Evolutionary conservation across 768 basidiomycete species (phyloP), one percentile per base, ranked within the genome.

Genomic region (Tulasnella sp.): DNA sequence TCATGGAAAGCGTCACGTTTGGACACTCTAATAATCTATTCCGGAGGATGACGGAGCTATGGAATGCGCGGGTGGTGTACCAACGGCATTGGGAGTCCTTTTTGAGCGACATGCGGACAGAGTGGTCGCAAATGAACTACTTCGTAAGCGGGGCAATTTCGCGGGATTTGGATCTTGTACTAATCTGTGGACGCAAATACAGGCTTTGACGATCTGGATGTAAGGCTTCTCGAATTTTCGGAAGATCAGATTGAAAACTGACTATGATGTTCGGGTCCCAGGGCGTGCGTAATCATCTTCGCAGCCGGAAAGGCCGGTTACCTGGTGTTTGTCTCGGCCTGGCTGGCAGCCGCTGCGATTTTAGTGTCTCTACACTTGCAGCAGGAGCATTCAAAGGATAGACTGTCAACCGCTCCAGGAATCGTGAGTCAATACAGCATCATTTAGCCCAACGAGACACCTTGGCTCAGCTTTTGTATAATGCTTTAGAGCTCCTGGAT

Each of bases 41-140:
- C 69, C 4, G 47, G 26, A 8, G 69, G 16, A 32, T 70, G 32
- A 52, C 32, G 1, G 36, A 36, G 29, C 41, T 70, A 26, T 70
- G 69, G 69, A 52, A 70, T 37, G 69, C 44, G 5, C 44, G 69
- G 9, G 59, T 70, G 4, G 69, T 70, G 22, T 70, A 70, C 29
- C 69, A 70, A 62, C 41, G 69, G 2, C 69, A 70, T 36, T 70
- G 69, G 69, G 29, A 70, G 17, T 26, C 32, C 8, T 70, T 70
- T 17, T 70, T 70, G 16, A 37, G 59, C 17, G 69, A 70, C 35
- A 70, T 70, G 47, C 41, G 69, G 22, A 37, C 29, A 37, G 69
- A 70, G 7, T 70, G 69, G 69, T 34, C 35, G 14, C 40, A 52
- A 32, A 52, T 52, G 16, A 47, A 14, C 29, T 32, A 26, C 22